Evolutionary conservation across 768 basidiomycete genomes (phyloP), one percentile per base, ranked within the genome.

Genomic region (Pluteus cervinus): DNA sequence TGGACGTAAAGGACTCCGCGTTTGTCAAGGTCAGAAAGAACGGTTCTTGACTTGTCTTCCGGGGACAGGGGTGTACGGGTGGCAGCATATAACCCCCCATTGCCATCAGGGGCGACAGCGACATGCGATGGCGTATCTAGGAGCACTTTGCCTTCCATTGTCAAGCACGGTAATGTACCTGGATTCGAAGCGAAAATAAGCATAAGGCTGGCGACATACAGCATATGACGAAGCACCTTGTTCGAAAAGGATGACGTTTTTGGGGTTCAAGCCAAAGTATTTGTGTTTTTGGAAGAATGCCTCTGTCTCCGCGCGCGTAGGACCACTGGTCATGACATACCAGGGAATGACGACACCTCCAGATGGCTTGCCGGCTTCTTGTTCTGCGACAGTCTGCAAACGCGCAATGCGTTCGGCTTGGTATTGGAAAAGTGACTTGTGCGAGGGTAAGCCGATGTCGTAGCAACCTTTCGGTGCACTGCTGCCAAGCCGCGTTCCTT

Each of bases 301-400:
- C 58, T 89, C 86, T 16, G 96, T 98, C 24, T 83, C 86, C 26
- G 62, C 68, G 47, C 91, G 78, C 24, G 96, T 99, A 25, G 94
- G 96, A 16, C 93, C 93, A 54, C 88, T 92, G 40, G 94, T 98
- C 96, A 99, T 99, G 53, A 99, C 80, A 65, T 97, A 98, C 96
- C 96, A 98, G 24, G 89, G 88, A 40, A 98, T 78, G 36, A 76
- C 58, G 37, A 89, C 86, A 1, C 76, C 74, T 33, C 74, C 77
- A 12, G 62, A 55, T 11, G 73, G 61, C 50, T 79, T 79, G 25
- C 60, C 55, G 33, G 50, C 56, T 43, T 75, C 65, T 24, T 70
- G 55, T 55, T 77, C 81, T 0, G 90, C 91, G 36, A 94, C 57
- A 22, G 65, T 65, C 61, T 94, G 87, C 39, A 99, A 64, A 41